A percentile compares a stretch with the other conserved stretches of the same genome.
Conservation (phyloP, 192 early-diverging fungal genomes). For the Bifiguratus adelaidae region DNA sequence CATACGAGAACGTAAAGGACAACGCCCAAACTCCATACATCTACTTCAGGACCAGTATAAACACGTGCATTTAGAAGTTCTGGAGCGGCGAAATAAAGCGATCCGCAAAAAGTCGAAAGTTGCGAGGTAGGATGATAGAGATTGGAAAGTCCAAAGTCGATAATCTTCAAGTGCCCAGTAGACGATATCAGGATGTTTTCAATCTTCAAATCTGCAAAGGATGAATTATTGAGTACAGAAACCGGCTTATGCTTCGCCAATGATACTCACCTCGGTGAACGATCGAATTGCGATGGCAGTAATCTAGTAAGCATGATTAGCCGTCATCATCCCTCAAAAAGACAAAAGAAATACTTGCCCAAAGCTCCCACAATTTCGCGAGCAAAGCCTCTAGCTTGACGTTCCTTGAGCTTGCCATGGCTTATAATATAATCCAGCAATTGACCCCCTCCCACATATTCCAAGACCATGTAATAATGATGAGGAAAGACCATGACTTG, state of each 20-base stretch:
- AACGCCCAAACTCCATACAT: conserved; percentile 83
- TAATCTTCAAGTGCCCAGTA: conserved; percentile 67
- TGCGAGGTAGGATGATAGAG: conserved; percentile 37
- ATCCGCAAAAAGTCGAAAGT: conserved; percentile 47
- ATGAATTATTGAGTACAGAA: not conserved
- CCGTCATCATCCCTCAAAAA: too few relatives aligned
- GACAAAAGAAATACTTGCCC: too few relatives aligned
- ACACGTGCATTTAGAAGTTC: conserved; percentile 75
- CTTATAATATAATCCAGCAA: conserved; percentile 77
- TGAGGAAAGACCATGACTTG: conserved; percentile 58
- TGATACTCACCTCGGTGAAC: conserved; percentile 61
- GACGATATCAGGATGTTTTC: conserved; percentile 77
- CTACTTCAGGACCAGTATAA: conserved; percentile 80
- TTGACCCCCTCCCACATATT: conserved; percentile 73
- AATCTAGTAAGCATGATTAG: conserved; percentile 14
- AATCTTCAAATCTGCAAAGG: conserved; percentile 53
- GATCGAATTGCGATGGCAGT: conserved; percentile 47
- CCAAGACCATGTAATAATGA: conserved; percentile 70
- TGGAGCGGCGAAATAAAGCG: conserved; percentile 75
- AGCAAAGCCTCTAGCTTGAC: conserved; percentile 66
- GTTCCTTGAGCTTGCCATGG: conserved; percentile 69
- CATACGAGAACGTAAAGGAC: conserved; percentile 78
- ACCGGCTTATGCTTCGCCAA: not conserved
- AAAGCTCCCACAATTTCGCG: conserved; percentile 68
- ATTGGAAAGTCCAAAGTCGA: conserved; percentile 86